Evolutionary conservation across 768 basidiomycete genomes (phyloP), one percentile per base, ranked within the genome.

Genomic region (Termitomyces sp.): DNA sequence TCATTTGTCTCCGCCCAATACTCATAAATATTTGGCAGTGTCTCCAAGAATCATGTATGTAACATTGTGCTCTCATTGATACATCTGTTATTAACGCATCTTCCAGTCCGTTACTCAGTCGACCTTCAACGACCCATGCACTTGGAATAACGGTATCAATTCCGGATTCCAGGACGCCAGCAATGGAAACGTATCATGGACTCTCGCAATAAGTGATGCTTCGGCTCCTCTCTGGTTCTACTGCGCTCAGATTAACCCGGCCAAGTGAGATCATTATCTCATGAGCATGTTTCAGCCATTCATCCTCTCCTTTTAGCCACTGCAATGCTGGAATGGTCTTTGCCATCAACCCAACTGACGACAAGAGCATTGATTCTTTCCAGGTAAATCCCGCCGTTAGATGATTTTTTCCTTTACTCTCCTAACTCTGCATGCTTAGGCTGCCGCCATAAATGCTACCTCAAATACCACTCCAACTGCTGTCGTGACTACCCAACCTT

Each of bases 291-390:
- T 9, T 27, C 9, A 11, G 25, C 11, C 6, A 39, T 36, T 53
- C 3, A 45, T n/a, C n/a, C 54, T 54, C 15, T 46, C 2, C 40
- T 22, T 53, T 46, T 53, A 77, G 70, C 54, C 81, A 83, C 65
- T 86, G 84, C 64, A 54, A 69, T 31, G 25, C 44, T 5, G 83
- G 83, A 59, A 84, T 84, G 83, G 84, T 86, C 46, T 84, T 86
- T 66, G 77, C 82, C 20, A 67, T 84, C 29, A 84, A 84, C 64
- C 76, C 79, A 12, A 76, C 73, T 15, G 64, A 71, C 5, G 64
- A 68, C 20, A 81, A 79, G 70, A 74, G 67, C 46, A 82, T 79
- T 57, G 72, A 63, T 1, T 68, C 67, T 22, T 86, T 79, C 78
- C 74, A 78, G 70, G 75, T 70, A 66, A 46, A 51, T 44, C 41